Evolutionary conservation across 495 filamentous ascomycete genomes (phyloP), one percentile per base, ranked within the genome.

Genomic region (Bathelium albidoporum): DNA sequence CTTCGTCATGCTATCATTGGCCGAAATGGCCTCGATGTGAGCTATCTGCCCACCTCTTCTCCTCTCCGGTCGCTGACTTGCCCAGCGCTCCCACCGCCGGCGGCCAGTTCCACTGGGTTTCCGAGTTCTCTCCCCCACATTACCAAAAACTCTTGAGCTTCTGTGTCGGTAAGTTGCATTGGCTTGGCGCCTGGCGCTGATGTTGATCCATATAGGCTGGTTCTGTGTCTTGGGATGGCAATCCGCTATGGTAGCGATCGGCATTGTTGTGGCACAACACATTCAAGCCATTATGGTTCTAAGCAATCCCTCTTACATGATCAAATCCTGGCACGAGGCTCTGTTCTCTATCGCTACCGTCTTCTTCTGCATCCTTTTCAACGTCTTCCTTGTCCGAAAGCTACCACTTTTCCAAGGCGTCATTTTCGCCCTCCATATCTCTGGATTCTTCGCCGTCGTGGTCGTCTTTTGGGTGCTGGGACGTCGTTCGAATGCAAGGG

Each of bases 11-110:
- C 63, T 69, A 31, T 77, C 73, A 0, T 43, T 78, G 66, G 73
- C 75, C 18, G 76, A 77, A 62, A 75, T 77, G 72, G 75, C 74
- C 18, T 76, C 76, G 12, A 76, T 76, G 72, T 74, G 59, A 63
- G 72, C 31, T 28, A 22, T 64, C 10, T 36, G 29, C 26, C 61
- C 59, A 43, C 24, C 34, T 24, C 34, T n/a, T 39, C 31, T 59
- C 28, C 28, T 24, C 18, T 61, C 24, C 1, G 31, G 34, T 36
- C 39, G 59, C 59, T 36, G 34, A 61, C 34, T 28, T 28, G 32
- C 22, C 52, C 28, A 64, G 45, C 22, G 62, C 62, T 39, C 62
- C 62, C 11, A 64, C 62, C 24, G 45, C 62, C 43, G 62, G 62
- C 31, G 65, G 63, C 3, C 63, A 68, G 39, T 65, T 64, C 52